Evolutionary conservation across 805 yeast genomes (phyloP).

Genomic region (Hanseniaspora vineae): DNA sequence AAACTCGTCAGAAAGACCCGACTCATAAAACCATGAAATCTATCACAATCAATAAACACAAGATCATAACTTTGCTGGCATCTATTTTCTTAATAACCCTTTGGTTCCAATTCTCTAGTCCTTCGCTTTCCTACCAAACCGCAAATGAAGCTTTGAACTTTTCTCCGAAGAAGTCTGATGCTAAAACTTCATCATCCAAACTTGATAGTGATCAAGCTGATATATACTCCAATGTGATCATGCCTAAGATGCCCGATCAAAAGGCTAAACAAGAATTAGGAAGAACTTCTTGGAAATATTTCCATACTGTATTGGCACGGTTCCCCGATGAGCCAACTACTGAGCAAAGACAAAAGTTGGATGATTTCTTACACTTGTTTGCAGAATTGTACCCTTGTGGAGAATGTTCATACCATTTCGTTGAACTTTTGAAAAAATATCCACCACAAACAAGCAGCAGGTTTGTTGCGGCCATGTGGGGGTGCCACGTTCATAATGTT

Average conservation of each 20-base stretch:
- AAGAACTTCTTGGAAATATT: slow-evolving; percentile 78
- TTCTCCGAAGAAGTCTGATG: not conserved
- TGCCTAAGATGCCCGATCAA: slow-evolving; percentile 91
- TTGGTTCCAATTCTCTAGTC: not conserved
- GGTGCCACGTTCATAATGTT: slow-evolving; percentile 81
- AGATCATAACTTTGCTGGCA: slow-evolving; percentile 4
- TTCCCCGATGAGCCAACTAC: slow-evolving; percentile 73
- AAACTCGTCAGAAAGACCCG: not conserved
- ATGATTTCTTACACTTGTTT: slow-evolving; percentile 55
- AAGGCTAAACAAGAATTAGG: slow-evolving; percentile 63
- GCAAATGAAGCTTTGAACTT: not conserved
- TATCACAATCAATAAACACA: not conserved
- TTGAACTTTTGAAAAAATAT: slow-evolving; percentile 45
- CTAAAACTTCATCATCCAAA: not conserved
- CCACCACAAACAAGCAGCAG: slow-evolving; percentile 80
- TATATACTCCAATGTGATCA: slow-evolving; percentile 30
- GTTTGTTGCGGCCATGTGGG: slow-evolving; percentile 86
- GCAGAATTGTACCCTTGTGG: slow-evolving; percentile 95
- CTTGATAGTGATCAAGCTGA: not conserved
- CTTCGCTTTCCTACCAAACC: not conserved
- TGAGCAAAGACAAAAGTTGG: slow-evolving; percentile 50
- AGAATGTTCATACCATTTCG: slow-evolving; percentile 91
- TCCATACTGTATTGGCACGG: slow-evolving; percentile 85
- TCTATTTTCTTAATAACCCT: not conserved
- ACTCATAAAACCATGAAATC: not conserved